phyloP scores from a whole-genome alignment of 1,139 yeast species.

The Debaryomycetaceae sp. region DNA sequence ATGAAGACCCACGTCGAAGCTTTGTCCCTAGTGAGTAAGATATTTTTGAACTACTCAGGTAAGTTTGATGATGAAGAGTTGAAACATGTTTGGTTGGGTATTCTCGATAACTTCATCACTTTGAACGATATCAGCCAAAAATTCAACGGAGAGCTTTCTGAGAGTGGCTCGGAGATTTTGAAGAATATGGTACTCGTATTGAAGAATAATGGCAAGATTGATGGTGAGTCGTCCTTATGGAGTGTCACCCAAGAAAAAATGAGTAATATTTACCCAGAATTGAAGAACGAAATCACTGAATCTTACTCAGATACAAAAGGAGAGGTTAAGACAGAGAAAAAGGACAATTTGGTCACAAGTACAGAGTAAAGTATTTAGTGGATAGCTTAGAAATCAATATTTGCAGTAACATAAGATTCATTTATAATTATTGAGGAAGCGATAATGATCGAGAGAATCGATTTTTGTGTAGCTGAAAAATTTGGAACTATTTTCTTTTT shows the following conservation, averaged over 20 bases:
- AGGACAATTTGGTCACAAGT: neutral
- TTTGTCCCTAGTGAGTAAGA: conserved; percentile 64
- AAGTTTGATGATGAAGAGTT: conserved; percentile 21
- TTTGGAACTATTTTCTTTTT: neutral
- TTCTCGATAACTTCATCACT: conserved; percentile 29
- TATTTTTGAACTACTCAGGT: conserved; percentile 53
- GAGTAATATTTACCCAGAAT: conserved; percentile 42
- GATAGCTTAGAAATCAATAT: no score
- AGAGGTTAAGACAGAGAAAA: neutral
- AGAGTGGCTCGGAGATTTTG: conserved; percentile 59
- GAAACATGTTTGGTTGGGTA: conserved; percentile 32
- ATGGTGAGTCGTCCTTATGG: conserved; percentile 25
- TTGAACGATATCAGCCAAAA: conserved; percentile 21
- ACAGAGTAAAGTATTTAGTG: no score
- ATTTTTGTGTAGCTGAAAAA: conserved; percentile 3
- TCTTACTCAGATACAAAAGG: neutral
- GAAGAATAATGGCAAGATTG: conserved; percentile 24
- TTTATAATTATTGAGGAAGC: no score
- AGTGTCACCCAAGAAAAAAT: conserved; percentile 41
- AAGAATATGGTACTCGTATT: conserved; percentile 53
- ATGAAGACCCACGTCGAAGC: conserved; percentile 63
- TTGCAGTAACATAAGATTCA: no score
- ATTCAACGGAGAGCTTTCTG: conserved; percentile 38
- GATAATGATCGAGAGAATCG: no score
- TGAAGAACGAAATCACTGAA: conserved; percentile 26